Evolutionary conservation across 257 asterid species (phyloP).

Genomic region (Salvia hispanica): DNA sequence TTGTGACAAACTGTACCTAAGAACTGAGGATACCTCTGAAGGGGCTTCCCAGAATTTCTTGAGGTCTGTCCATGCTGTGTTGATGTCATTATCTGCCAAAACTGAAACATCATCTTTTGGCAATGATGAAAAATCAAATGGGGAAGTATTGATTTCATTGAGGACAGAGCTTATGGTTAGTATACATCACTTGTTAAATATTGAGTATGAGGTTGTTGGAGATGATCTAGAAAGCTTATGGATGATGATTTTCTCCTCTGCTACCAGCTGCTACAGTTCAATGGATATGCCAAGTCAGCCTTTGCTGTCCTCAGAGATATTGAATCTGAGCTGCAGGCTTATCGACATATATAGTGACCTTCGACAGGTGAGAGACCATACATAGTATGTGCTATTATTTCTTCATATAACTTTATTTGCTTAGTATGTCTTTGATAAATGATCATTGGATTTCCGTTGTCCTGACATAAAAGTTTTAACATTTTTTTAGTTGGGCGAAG

Average conservation of each 20-base stretch:
- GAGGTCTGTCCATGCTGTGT: conserved; percentile 53
- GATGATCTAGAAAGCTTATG: conserved; percentile 81
- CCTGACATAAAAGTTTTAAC: not conserved
- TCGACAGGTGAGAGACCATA: conserved; percentile 76
- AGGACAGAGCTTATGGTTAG: conserved; percentile 64
- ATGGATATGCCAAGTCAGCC: conserved; percentile 47
- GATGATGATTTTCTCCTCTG: conserved; percentile 58
- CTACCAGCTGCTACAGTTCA: conserved; percentile 50
- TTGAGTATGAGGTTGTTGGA: conserved; percentile 79
- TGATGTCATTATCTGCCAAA: conserved; percentile 58
- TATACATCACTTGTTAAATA: conserved; percentile 60
- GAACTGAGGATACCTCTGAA: conserved; percentile 75
- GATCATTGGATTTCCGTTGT: not conserved
- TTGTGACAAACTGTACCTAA: conserved; percentile 58
- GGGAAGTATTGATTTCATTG: conserved; percentile 51
- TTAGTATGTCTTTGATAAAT: conserved; percentile 10
- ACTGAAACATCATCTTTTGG: conserved; percentile 38
- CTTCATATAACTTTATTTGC: conserved; percentile 9
- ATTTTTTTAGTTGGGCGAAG: not conserved
- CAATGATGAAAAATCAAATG: conserved; percentile 40
- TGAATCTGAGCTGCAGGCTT: conserved; percentile 66
- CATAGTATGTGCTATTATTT: not conserved
- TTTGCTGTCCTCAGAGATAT: conserved; percentile 50
- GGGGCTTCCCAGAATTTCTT: conserved; percentile 72
- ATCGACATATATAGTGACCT: conserved; percentile 86